Base-by-base conservation (phyloP, 352 stramenopile species). In the Pythium vanterpoolii region DNA sequence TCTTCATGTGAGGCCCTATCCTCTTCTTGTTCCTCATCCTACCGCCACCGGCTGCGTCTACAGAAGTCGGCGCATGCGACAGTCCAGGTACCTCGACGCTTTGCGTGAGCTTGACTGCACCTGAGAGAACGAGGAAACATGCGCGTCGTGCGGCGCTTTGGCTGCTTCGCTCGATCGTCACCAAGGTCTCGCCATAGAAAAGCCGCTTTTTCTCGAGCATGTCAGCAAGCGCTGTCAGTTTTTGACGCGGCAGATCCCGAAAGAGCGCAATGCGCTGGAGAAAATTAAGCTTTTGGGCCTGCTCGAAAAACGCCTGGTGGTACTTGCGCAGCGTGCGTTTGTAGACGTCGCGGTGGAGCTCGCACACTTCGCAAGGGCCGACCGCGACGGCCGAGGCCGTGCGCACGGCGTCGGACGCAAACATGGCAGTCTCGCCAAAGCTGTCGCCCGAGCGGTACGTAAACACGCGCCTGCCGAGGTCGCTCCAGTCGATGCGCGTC, bases 391-490 rank as follows among this genome's bases (percentile, higher is more conserved):
- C 77, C 9, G 77, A 82, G 10, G 77, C 77, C 38, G 77, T 87
- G 33, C 77, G 73, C 16, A 62, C 66, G n/a, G 67, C 70, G 4
- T 82, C 77, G 34, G 55, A 69, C 9, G 70, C 77, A 45, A 87
- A 83, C 69, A 87, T 77, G 4, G 74, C 74, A 0, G 74, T 81
- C 52, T 84, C 74, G 4, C 74, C 74, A 66, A 84, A 77, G 55
- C 68, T 62, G 31, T 84, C 74, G 21, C 74, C 74, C 13, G 66
- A 62, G 42, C 70, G 72, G 31, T 84, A 84, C 40, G 70, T 76
- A 57, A 79, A 84, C 7, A 84, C 74, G 6, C 72, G 62, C 28
- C 69, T 71, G 21, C 74, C 74, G 36, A 81, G 68, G 14, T 66
- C 19, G 18, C 43, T 33, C 26, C 19, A 34, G 44, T 56, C 43